phyloP scores from a whole-genome alignment of 2,329 filamentous ascomycete genomes.

The Fusarium ramigenum region DNA sequence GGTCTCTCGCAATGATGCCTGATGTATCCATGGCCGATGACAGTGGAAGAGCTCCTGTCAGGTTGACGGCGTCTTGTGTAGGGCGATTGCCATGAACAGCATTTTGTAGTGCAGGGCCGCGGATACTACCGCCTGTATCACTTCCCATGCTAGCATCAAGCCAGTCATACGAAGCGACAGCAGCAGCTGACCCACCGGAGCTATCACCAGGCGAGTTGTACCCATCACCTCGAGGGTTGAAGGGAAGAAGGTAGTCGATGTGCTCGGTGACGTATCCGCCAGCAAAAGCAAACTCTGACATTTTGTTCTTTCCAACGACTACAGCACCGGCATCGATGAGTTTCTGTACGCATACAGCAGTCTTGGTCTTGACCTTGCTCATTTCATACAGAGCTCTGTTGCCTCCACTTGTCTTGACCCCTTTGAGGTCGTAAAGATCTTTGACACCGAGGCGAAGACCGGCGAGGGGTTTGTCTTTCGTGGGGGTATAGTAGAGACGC shows the following conservation, averaged over 20 bases:
- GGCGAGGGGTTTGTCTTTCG: neutral
- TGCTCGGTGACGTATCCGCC: neutral
- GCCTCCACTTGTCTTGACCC: conserved; percentile 17
- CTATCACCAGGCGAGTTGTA: conserved; percentile 59
- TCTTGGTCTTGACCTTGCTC: neutral
- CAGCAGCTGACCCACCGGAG: conserved; percentile 52
- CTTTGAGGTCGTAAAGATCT: conserved; percentile 15
- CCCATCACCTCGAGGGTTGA: conserved; percentile 58
- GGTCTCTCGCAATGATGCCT: neutral
- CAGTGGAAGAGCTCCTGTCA: conserved; percentile 56
- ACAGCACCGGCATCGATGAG: conserved; percentile 24
- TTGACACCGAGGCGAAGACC: conserved; percentile 22
- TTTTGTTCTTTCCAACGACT: conserved; percentile 22
- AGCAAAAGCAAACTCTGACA: conserved; percentile 24
- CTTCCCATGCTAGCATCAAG: conserved; percentile 46
- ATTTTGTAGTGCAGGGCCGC: conserved; percentile 54
- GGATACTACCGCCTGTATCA: conserved; percentile 48
- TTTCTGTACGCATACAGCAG: neutral
- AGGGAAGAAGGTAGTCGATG: conserved; percentile 53
- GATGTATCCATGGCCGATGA: conserved; percentile 52
- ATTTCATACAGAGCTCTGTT: conserved; percentile 18
- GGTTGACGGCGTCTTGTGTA: conserved; percentile 47
- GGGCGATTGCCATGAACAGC: conserved; percentile 59
- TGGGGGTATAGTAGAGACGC: neutral
- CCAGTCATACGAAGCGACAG: conserved; percentile 55